Evolutionary conservation across 768 basidiomycete species (phyloP).

Genomic region (Mrakia gelida): DNA sequence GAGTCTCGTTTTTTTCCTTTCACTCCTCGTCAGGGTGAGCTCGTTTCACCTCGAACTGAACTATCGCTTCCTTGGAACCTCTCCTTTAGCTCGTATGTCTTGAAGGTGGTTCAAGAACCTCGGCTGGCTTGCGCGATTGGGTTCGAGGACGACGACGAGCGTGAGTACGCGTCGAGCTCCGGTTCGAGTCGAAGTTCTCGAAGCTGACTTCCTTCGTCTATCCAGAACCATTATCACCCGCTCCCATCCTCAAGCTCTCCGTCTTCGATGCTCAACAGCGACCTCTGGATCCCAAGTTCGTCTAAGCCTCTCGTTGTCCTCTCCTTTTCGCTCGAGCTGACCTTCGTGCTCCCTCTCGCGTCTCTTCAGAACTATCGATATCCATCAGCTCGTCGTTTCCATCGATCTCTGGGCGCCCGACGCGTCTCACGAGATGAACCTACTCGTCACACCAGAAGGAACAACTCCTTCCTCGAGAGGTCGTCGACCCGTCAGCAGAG

Average conservation of each 20-base stretch:
- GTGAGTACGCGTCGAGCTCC: not conserved
- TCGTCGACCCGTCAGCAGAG: not conserved
- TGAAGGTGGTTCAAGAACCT: not conserved
- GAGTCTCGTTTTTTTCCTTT: not conserved
- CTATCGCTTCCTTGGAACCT: not conserved
- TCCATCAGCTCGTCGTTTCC: conserved; percentile 80
- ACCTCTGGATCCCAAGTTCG: conserved; percentile 14
- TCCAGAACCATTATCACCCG: conserved; percentile 16
- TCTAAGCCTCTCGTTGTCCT: not conserved
- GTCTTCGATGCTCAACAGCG: conserved; percentile 10
- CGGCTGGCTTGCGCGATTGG: not conserved
- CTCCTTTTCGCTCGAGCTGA: not conserved
- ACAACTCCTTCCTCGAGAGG: conserved; percentile 15
- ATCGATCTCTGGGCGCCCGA: conserved; percentile 91
- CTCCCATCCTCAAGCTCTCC: conserved; percentile 21
- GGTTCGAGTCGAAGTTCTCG: not conserved
- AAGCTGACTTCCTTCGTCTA: not conserved
- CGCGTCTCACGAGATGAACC: conserved; percentile 75
- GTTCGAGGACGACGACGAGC: not conserved
- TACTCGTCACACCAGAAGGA: conserved; percentile 74
- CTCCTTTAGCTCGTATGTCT: not conserved
- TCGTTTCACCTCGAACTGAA: not conserved
- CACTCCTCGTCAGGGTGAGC: not conserved
- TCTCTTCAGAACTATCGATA: conserved; percentile 66
- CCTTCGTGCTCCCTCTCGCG: conserved; percentile 26